These are phyloP conservation scores for Buddleja alternifolia DNA, from an alignment of 257 asterid genomes.

Conservation along the genomic window DNA sequence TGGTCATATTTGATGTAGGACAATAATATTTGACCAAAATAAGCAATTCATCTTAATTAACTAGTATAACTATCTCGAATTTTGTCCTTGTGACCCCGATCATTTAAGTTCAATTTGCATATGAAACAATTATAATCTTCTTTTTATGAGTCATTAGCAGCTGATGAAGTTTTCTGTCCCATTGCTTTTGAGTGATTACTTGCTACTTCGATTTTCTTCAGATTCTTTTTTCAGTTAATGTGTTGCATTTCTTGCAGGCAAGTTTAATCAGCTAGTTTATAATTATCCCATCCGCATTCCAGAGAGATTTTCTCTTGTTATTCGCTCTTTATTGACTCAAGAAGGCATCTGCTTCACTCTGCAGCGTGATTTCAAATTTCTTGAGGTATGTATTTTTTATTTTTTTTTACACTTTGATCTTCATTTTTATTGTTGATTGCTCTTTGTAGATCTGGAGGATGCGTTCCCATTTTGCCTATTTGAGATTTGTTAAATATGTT, in stretches of 20 bases:
- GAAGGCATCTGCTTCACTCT: conserved; percentile 98
- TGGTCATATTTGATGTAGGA: conserved; percentile 11
- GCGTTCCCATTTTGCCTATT: conserved; percentile 8
- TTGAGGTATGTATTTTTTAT: conserved; percentile 65
- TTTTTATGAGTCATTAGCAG: conserved; percentile 2
- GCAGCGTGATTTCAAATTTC: conserved; percentile 90
- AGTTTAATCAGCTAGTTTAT: conserved; percentile 94
- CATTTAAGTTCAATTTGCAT: conserved; percentile 2
- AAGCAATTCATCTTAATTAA: not conserved
- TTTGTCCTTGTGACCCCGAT: conserved; percentile 9
- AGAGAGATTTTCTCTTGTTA: conserved; percentile 98
- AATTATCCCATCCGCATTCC: conserved; percentile 97
- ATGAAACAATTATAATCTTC: conserved; percentile 5
- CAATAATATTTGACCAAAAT: not conserved
- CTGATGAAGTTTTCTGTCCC: conserved; percentile 13
- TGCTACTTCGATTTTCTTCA: not conserved
- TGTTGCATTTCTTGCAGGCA: conserved; percentile 59
- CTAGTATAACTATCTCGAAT: not conserved
- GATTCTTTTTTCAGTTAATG: not conserved
- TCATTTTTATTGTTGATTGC: conserved; percentile 2
- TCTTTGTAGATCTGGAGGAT: conserved; percentile 21
- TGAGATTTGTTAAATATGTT: not conserved
- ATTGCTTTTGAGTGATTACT: conserved; percentile 17
- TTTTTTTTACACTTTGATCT: conserved; percentile 14
- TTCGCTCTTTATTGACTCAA: conserved; percentile 96